Base-by-base conservation (phyloP, 371 early-diverging fungal species). In the Rhizopus stolonifer region DNA sequence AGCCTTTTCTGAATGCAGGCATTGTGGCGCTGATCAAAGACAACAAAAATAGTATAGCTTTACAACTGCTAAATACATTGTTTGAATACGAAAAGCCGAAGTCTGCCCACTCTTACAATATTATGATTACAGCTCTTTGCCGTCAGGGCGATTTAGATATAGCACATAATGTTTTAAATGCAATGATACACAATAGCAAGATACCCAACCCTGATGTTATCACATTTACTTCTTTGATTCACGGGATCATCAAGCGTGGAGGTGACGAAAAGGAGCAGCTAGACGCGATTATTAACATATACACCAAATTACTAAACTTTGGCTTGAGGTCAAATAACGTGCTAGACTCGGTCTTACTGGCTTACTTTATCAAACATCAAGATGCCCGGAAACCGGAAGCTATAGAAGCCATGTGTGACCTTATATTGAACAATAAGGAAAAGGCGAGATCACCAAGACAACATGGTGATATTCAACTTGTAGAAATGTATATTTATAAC, bases 151-250 rank as follows among this genome's bases (percentile, higher is more conserved):
- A 65, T 10, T 10, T 71, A 2, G 42, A 52, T 4, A 51, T 22
- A 2, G 77, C 77, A 22, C 56, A 64, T 13, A 14, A 53, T 7
- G 49, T 77, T 1, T 52, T 73, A 23, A 22, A 54, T 9, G 29
- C 42, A 18, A 70, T 77, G 73, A 48, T 56, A 11, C 56, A 60
- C 26, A 31, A 49, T 5, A 17, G 48, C 29, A 25, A 19, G 38
- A 55, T 72, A 56, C 77, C 77, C 39, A 33, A 53, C 11, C 74
- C 77, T 13, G 74, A 77, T 53, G 54, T 71, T 25, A 59, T 74
- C 40, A 69, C 62, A 10, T 77, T 61, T 22, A 71, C 77, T 2
- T 67, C 70, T 0, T 39, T 73, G 4, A 71, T 77, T 9, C 69
- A 77, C 44, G 70, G 66, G 9, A 60, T 70, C 48, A 40, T 71